Conservation (phyloP, 2,329 filamentous ascomycete species). For the Fusarium agapanthi region DNA sequence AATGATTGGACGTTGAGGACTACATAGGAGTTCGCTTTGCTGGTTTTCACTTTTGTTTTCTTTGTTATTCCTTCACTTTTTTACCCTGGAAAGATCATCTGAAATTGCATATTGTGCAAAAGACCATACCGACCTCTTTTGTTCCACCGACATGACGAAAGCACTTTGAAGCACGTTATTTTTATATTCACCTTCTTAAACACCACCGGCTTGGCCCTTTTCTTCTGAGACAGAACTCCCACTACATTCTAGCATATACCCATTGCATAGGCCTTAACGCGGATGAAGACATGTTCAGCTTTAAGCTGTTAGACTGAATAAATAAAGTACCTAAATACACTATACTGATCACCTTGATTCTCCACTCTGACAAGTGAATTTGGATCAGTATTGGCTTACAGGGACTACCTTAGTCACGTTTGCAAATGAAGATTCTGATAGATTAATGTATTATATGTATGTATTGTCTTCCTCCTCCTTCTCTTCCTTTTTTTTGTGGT, state of each 20-base stretch:
- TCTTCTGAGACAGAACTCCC: constrained; percentile 26
- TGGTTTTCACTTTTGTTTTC: constrained; percentile 12
- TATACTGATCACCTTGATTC: not conserved
- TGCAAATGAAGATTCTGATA: not conserved
- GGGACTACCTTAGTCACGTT: not conserved
- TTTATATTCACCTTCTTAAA: constrained; percentile 22
- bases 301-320: constrained; percentile 35
- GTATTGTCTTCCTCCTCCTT: not conserved
- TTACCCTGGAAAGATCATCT: constrained; percentile 22
- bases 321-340: constrained; percentile 12
- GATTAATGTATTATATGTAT: not conserved
- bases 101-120: constrained; percentile 39
- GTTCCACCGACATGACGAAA: constrained; percentile 15
- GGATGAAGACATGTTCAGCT: constrained; percentile 38
- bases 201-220: constrained; percentile 5
- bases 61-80: constrained; percentile 7
- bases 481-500: not conserved
- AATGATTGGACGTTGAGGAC: constrained; percentile 42
- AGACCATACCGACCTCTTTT: constrained; percentile 15
- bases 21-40: constrained; percentile 38
- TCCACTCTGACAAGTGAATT: not conserved
- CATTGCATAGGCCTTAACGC: constrained; percentile 47
- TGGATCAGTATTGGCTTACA: not conserved
- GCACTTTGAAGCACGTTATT: constrained; percentile 20
- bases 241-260: constrained; percentile 49